Evolutionary conservation across 2,329 filamentous ascomycete species (phyloP), one percentile per base, ranked within the genome.

Genomic region (Penicillium corylophilum): DNA sequence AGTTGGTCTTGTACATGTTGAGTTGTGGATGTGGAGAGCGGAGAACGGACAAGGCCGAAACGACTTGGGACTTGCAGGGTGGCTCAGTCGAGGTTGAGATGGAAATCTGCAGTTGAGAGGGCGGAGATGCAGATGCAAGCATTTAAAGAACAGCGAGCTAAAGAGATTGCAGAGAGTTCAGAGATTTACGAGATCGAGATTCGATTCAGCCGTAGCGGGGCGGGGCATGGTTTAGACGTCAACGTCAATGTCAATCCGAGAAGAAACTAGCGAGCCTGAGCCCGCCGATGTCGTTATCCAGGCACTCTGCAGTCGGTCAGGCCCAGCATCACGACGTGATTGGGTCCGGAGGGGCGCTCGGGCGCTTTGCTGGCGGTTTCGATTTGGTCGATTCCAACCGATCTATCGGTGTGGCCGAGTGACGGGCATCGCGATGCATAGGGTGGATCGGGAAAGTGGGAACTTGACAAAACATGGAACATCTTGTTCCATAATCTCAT

Each of bases 1-100:
- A 73, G 64, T 73, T 73, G 57, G 64, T 67, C 45, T 69, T 72
- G 66, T 73, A 73, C 67, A 71, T 73, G 38, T 38, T 68, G 55
- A 26, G 39, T 39, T 28, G 41, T n/a, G 46, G 33, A 36, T 36
- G 46, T 38, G 20, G 16, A 16, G 31, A 12, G 33, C 23, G 23
- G 46, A 40, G 29, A 18, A 31, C 26, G 24, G 39, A 29, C 28
- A 48, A 41, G 29, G 23, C 46, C 46, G 46, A 28, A 5, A 24
- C 5, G 18, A 39, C 18, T 36, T 24, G 12, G 5, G 15, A 12
- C 4, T 28, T 43, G 40, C 40, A 43, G 40, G 1, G 41, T 44
- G 41, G 41, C 24, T 26, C 9, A 44, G 28, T 29, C 7, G 16
- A 31, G 7, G 39, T 24, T 9, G 16, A 36, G 33, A 38, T 41